Evolutionary conservation across 2,329 filamentous ascomycete species (phyloP), one percentile per base, ranked within the genome.

Genomic region (Drechslerella coelobrocha): DNA sequence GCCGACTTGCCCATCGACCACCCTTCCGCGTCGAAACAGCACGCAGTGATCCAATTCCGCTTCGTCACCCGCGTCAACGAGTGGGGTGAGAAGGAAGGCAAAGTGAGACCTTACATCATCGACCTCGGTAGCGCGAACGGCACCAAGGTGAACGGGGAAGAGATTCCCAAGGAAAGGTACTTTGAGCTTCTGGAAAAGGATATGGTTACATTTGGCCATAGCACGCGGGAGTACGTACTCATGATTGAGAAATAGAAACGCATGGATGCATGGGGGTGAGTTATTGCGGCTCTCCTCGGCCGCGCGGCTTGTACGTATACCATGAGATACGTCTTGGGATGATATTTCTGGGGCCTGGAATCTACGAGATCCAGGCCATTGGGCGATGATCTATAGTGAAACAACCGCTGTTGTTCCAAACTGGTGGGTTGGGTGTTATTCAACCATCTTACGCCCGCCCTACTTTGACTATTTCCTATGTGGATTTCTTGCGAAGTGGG

Each of bases 41-140:
- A 99, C 78, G 93, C 93, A 0, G 94, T 92, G 7, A 85, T 99
- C 45, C 94, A 99, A 78, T 99, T 99, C 77, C 87, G 94, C 37
- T 88, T 91, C 77, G 86, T 89, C 19, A 89, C 91, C 76, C 92
- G 89, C 79, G 86, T 86, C 72, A 91, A 95, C 75, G 91, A 97
- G 79, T 95, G 85, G 77, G 92, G 92, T 21, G 92, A 97, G 77
- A 89, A 88, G 77, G 83, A 88, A 65, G 91, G 90, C 21, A 88
- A 83, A 72, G 89, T 92, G 48, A 89, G 86, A 23, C 92, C 92
- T 0, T 99, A 97, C 80, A 78, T 97, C 7, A 91, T 99, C 73
- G 94, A 99, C 79, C 81, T 99, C 52, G 92, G 97, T 76, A 96
- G 91, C 75, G 90, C 90, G 50, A 97, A 97, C 78, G 93, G 94